A percentile compares a stretch with the other conserved stretches of the same genome.
Conservation (phyloP, 495 filamentous ascomycete species). For the Neurospora sp. region DNA sequence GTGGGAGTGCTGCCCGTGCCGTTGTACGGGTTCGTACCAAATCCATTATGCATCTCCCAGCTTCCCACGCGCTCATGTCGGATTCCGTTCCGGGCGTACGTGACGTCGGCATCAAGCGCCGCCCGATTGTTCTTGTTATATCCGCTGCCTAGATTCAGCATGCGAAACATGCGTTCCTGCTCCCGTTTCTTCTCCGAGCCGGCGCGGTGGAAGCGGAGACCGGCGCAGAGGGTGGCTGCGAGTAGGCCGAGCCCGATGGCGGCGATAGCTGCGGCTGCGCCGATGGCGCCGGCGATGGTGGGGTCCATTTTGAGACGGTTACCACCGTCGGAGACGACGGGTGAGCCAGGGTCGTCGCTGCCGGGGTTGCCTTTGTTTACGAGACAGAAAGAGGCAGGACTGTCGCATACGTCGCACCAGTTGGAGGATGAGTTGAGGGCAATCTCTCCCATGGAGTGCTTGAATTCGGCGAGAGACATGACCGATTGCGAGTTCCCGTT, state of each 20-base stretch:
- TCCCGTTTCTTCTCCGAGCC: constrained; percentile 8
- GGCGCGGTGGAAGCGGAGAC: constrained; percentile 16
- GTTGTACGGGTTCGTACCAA: neutral
- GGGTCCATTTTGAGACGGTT: constrained; percentile 4
- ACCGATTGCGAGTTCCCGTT: constrained; percentile 13
- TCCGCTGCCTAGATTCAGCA: constrained; percentile 22
- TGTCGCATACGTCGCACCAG: constrained; percentile 26
- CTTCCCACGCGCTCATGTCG: constrained; percentile 30
- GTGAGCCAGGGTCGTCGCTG: neutral
- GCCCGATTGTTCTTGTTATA: constrained; percentile 13
- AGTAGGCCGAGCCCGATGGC: constrained; percentile 12
- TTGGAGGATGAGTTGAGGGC: constrained; percentile 9
- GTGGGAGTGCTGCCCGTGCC: neutral
- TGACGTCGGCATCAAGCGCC: constrained; percentile 26
- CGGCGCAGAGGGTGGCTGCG: constrained; percentile 19
- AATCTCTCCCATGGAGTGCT: constrained; percentile 13
- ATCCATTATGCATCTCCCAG: constrained; percentile 26
- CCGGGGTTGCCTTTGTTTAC: neutral
- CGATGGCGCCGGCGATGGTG: constrained; percentile 28
- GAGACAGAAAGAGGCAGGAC: constrained; percentile 19
- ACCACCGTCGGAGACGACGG: constrained; percentile 4
- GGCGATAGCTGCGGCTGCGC: constrained; percentile 21
- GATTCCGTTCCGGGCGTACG: constrained; percentile 19
- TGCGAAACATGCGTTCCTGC: constrained; percentile 16
- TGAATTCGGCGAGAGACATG: constrained; percentile 22